Evolutionary conservation across 805 yeast genomes (phyloP), one percentile per base, ranked within the genome.

Genomic region (Clavispora santaluciae): DNA sequence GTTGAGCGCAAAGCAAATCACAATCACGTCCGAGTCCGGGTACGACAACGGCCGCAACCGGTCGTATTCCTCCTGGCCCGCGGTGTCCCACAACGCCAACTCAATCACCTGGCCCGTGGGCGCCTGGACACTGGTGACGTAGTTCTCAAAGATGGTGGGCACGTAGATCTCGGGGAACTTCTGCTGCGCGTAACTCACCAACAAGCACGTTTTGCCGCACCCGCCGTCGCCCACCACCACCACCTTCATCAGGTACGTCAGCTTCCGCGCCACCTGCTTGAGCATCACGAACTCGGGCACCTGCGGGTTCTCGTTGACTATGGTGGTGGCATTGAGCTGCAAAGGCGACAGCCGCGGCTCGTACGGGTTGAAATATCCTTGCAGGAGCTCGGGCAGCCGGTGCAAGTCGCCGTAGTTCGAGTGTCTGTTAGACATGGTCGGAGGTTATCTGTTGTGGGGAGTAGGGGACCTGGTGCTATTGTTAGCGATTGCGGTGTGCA

Each of bases 151-250:
- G 22, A 87, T 81, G 0, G 93, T 86, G 1, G 95, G 95, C 6
- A 85, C 84, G 56, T 88, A 84, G 7, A 73, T 70, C 33, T 74
- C 76, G 1, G 95, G 93, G 56, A 84, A 85, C 50, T 70, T 66
- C 17, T 84, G 83, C 53, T 81, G 79, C 4, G 86, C 75, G 57
- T 82, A 88, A 15, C 86, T 63, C n/a, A 68, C 72, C 43, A 86
- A 56, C 51, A 87, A 60, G 53, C 90, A 83, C 0, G 95, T 88
- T 59, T 87, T 87, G n/a, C 96, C 96, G 57, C 93, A 83, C 13
- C 87, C 90, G 53, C 91, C 89, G 60, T 87, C 96, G 6, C 96
- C 95, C 8, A 88, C 93, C 21, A 84, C 84, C 10, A 87, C 95
- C 5, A 86, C 64, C 55, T 85, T 85, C 66, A 68, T 61, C 48